Base-by-base conservation (phyloP, 768 basidiomycete species). In the Pisolithus marmoratus region DNA sequence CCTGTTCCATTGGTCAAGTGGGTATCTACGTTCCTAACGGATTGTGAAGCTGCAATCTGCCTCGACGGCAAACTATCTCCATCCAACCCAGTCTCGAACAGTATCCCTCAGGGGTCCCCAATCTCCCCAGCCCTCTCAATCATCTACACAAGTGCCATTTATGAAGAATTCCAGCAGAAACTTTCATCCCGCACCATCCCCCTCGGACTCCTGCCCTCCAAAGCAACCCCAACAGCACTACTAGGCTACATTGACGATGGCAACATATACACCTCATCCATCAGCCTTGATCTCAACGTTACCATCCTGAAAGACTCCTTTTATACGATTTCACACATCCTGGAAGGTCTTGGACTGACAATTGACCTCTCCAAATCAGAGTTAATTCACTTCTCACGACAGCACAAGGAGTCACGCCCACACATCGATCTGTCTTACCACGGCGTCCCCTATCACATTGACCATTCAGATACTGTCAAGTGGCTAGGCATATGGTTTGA, bases 401-500 rank as follows among this genome's bases (percentile, higher is more conserved):
- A 38, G 34, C 7, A 8, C 7, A 29, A 29, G 9, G 27, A 29
- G 7, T 2, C 7, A 8, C 9, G 27, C 11, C 53, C 63, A 0
- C 44, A 43, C 0, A 34, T 52, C 24, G 8, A 17, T 2, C 54
- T 62, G 23, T 51, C 48, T 1, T 8, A 29, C 0, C 44, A 17
- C 15, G 17, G 45, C 14, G 54, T 54, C 7, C 22, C 61, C n/a
- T 29, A 29, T 8, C 27, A 7, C 7, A 8, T 29, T 8, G 7
- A 29, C 6, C 27, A 29, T 7, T 29, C 27, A 29, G 12, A 50
- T 1, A 47, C 57, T 0, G 48, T 69, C 0, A 53, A 58, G 14
- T 73, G 72, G 68, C 69, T 74, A 0, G 72, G 71, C 0, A 57
- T 73, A 0, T 55, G 56, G 55, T 61, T 72, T 11, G 71, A 73